Evolutionary conservation across 331 rosid genomes (phyloP), one percentile per base, ranked within the genome.

Genomic region (Quercus lobata): DNA sequence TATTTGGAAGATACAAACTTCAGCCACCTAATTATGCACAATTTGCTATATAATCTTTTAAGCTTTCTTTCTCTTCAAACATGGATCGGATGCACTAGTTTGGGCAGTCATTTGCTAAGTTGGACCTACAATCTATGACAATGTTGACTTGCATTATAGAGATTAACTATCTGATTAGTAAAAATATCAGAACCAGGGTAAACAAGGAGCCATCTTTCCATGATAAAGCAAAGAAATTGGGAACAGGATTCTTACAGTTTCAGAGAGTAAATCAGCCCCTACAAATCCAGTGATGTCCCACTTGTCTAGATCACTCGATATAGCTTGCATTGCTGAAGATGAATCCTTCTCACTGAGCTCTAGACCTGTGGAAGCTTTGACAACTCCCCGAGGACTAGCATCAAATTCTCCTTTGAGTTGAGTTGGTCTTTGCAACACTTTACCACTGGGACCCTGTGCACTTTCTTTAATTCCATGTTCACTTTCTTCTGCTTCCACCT

Each of bases 241-340:
- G 62, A 66, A 14, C 17, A 81, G 61, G 57, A 27, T 69, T 85
- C 97, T 91, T 83, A 94, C 97, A 15, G 87, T 74, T 82, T 92
- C 88, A 7, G 98, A 91, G 35, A 91, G 90, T 71, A 91, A 88
- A 74, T 92, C 90, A 16, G 84, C 90, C 57, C 97, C 97, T 0
- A 52, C 61, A 61, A 92, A 82, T 68, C 86, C 94, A 58, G 86
- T 71, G 58, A 94, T 70, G 84, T 94, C 97, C 98, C 97, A 94
- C 68, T 89, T 83, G 56, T 86, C 89, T 17, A 92, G 60, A 3
- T 89, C 75, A 81, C 66, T 86, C n/a, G 83, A 73, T 76, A 87
- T 69, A 22, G 87, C 55, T 54, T 83, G 86, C 24, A 76, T 46
- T 37, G 78, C 84, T 12, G 66, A 55, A 76, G 83, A 72, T 29